phyloP scores from a whole-genome alignment of 2,329 filamentous ascomycete genomes.

The Fusarium nanum region DNA sequence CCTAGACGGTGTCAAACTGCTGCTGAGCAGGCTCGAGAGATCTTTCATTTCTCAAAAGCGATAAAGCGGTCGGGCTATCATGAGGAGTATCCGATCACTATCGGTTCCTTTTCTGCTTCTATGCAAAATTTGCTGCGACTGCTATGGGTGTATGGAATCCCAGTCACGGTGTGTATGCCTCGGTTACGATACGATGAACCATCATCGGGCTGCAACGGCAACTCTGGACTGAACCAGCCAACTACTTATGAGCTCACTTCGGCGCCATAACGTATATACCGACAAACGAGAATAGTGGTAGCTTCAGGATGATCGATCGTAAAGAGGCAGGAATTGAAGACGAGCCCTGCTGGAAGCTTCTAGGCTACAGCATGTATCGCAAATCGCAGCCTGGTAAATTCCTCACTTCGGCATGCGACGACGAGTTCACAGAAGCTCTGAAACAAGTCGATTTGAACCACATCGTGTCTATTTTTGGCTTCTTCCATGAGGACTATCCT shows the following conservation, averaged over 20 bases:
- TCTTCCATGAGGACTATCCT: not conserved
- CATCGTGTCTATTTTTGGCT: not conserved
- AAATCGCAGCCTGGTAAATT: not conserved
- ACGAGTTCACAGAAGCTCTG: not conserved
- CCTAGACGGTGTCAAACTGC: not conserved
- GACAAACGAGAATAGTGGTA: rapidly evolving
- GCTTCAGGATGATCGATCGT: rapidly evolving
- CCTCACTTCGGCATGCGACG: not conserved
- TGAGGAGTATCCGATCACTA: rapidly evolving
- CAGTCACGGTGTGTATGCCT: not conserved
- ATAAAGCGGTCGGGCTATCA: not conserved
- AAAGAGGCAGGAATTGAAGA: not conserved
- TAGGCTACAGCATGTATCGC: not conserved
- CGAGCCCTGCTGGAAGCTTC: not conserved
- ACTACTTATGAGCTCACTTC: not conserved
- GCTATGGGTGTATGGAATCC: not conserved
- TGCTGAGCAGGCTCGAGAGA: not conserved
- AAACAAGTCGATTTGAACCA: not conserved
- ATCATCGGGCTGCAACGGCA: not conserved
- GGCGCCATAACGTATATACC: not conserved
- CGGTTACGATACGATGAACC: not conserved
- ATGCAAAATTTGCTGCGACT: not conserved
- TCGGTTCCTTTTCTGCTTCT: not conserved
- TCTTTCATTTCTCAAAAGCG: not conserved
- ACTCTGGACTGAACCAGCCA: not conserved